Base-by-base conservation (phyloP, 805 yeast genomes). In the Pichia scutulata region DNA sequence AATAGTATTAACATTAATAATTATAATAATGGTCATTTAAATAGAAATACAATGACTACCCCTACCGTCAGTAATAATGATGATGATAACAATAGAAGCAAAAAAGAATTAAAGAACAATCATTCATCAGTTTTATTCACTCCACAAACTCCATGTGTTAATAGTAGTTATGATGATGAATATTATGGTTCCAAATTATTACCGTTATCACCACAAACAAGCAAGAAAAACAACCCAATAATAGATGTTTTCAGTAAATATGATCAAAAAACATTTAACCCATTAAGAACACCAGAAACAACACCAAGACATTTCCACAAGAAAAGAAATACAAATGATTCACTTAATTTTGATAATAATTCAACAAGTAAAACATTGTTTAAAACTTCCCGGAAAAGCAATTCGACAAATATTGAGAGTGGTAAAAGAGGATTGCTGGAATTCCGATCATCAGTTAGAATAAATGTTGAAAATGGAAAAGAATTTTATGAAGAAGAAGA, bases 391-490 rank as follows among this genome's bases (percentile, higher is more conserved):
- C 16, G 10, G 30, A 30, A 23, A 26, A 7, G n/a, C 22, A 40
- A 46, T 23, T 45, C 41, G 26, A 50, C 26, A 37, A 18, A 43
- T 25, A 14, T 8, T 19, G 14, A 41, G 19, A 46, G 28, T n/a
- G 18, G n/a, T 14, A 28, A 28, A 7, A 41, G 19, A 5, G 39
- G 36, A 7, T 16, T 54, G 18, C 52, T 62, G n/a, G 63, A 63
- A 41, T 46, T 62, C 25, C 50, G 51, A 44, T 50, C 51, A 14
- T 54, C 63, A 2, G 49, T 53, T 10, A 58, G 59, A 43, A 53
- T 63, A 10, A 54, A 55, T 18, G 21, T 55, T 5, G 65, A 61
- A 24, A 61, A 60, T 19, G 65, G 37, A n/a, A 33, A 33, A 7
- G 19, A 14, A 7, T 9, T 10, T 4, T 28, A 61, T 10, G 63